Evolutionary conservation across 208 protist genomes (phyloP).

Genomic region (Trypanosoma conorhini): DNA sequence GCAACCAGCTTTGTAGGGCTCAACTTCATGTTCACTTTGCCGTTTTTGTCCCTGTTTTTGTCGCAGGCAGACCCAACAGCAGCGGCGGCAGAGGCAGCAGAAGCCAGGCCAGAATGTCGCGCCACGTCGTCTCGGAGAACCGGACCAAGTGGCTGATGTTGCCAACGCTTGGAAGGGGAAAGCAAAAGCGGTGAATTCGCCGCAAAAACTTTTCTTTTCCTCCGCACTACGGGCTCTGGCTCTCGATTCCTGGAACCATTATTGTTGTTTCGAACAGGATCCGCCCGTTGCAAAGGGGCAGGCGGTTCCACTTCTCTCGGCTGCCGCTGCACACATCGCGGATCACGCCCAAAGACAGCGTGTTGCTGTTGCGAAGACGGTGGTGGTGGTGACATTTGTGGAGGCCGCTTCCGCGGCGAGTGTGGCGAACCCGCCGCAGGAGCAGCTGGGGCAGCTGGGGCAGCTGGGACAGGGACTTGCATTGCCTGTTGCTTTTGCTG

Average conservation of each 20-base stretch:
- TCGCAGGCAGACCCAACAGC: not conserved
- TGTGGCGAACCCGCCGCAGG: not conserved
- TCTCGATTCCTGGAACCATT: not conserved
- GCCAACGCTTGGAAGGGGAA: not conserved
- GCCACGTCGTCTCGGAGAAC: not conserved
- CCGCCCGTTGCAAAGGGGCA: not conserved
- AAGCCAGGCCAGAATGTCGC: not conserved
- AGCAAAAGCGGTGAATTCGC: not conserved
- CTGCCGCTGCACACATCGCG: conserved; percentile 6
- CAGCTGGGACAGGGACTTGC: not conserved
- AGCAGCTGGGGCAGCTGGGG: no score
- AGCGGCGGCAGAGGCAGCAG: not conserved
- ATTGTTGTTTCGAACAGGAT: conserved; percentile 7
- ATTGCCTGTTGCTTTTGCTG: not conserved
- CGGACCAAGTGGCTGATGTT: not conserved
- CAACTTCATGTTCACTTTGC: not conserved
- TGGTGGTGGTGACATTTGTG: conserved; percentile 21
- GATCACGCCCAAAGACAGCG: conserved; percentile 34
- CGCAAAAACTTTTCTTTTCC: conserved; percentile 4
- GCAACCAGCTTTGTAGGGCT: not conserved
- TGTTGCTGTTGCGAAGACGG: conserved; percentile 21
- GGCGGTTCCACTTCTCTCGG: not conserved
- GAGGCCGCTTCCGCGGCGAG: conserved; percentile 11
- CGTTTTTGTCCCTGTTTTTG: not conserved
- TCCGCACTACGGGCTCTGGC: not conserved